Percentiles rank a stretch among this genome's conserved stretches.
phyloP scores from a whole-genome alignment of 768 basidiomycete genomes.

The Trametes coccinea region DNA sequence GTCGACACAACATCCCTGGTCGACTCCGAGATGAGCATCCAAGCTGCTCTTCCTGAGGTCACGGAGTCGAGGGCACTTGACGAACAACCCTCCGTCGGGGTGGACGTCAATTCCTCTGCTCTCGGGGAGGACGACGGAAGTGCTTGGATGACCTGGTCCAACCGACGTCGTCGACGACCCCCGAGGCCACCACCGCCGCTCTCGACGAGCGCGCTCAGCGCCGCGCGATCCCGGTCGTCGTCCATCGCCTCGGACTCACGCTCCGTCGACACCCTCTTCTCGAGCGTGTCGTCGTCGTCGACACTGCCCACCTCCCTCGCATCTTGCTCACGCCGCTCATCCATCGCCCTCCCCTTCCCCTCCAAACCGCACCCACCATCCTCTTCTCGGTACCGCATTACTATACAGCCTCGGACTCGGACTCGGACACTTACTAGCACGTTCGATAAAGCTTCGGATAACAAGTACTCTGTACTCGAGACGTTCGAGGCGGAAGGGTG shows the following conservation, averaged over 20 bases:
- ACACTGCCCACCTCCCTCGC: background rate
- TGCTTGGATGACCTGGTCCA: slow-evolving; percentile 1
- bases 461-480: slow-evolving; percentile 10
- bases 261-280: background rate
- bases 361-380: background rate
- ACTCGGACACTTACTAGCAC: background rate
- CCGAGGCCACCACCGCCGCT: background rate
- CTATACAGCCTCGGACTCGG: background rate
- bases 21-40: no score
- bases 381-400: background rate
- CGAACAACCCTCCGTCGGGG: no score
- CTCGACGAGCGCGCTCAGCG: background rate
- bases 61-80: no score
- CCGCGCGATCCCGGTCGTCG: background rate
- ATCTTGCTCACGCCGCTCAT: background rate
- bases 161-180: background rate
- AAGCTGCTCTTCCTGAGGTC: no score
- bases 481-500: slow-evolving; percentile 5
- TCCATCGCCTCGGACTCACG: background rate
- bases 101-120: background rate
- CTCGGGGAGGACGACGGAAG: background rate
- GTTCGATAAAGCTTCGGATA: background rate
- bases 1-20: no score
- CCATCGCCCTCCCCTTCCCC: background rate
- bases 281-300: background rate